Percentiles rank a stretch among this genome's conserved stretches.
These are phyloP conservation scores for Penicillium diatomitis DNA, from an alignment of 495 filamentous ascomycete species.

Conservation along the genomic window DNA sequence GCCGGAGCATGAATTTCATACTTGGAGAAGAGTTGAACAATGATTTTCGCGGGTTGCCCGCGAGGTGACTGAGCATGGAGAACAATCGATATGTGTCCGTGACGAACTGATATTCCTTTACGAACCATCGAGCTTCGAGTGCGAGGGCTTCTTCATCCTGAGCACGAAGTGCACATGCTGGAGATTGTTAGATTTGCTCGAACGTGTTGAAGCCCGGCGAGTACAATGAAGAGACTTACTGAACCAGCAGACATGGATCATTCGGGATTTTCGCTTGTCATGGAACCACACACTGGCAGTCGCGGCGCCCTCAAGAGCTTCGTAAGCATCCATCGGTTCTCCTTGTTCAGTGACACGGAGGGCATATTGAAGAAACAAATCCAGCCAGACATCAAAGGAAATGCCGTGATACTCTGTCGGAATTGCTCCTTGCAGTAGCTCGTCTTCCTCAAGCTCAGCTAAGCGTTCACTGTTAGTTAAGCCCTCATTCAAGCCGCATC, in stretches of 20 bases:
- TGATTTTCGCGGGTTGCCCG: conserved; percentile 34
- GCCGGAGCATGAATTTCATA: conserved; percentile 82
- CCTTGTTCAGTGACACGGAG: conserved; percentile 55
- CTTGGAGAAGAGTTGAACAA: conserved; percentile 50
- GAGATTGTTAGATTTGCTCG: conserved; percentile 1
- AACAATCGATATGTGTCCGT: conserved; percentile 81
- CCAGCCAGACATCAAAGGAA: conserved; percentile 71
- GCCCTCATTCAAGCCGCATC: too few species aligned
- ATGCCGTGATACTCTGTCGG: conserved; percentile 69
- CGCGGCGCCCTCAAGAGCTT: conserved; percentile 60
- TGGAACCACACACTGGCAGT: conserved; percentile 74
- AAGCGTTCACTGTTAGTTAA: conserved; percentile 5
- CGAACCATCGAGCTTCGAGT: conserved; percentile 66
- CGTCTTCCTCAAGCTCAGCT: conserved; percentile 18
- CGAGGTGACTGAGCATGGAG: conserved; percentile 57
- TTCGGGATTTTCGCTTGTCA: conserved; percentile 52
- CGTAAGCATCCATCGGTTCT: conserved; percentile 59
- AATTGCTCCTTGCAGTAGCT: conserved; percentile 26
- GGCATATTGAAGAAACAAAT: conserved; percentile 83
- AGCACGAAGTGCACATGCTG: conserved; percentile 70
- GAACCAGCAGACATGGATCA: conserved; percentile 74
- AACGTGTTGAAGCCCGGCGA: neutral
- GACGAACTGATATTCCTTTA: conserved; percentile 74
- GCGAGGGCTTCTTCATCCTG: conserved; percentile 70
- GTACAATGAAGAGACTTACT: too few species aligned